A percentile compares a stretch with the other conserved stretches of the same genome.
Evolutionary conservation across 106 monocot genomes (phyloP).

Genomic region (Posidonia australis): DNA sequence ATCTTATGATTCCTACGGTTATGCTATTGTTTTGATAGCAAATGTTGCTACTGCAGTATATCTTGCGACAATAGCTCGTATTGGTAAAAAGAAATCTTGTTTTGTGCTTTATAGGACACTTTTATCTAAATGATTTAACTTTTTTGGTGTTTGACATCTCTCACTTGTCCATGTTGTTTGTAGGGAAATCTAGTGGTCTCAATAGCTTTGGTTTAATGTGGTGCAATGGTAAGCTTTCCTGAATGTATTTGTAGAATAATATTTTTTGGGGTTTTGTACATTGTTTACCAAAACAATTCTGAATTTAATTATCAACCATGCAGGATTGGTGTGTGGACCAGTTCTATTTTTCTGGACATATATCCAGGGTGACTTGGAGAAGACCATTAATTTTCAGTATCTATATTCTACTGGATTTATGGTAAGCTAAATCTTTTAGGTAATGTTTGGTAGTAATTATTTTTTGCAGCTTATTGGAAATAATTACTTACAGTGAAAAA

Average conservation of each 20-base stretch:
- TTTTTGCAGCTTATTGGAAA: too few species aligned
- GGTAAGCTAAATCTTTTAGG: constrained; percentile 27
- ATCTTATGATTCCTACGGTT: constrained; percentile 79
- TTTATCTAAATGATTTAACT: background rate
- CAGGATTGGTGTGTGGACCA: constrained; percentile 89
- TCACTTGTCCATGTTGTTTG: constrained; percentile 4
- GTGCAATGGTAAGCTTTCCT: constrained; percentile 77
- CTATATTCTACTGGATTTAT: constrained; percentile 69
- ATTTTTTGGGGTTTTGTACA: background rate
- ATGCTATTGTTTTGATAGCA: constrained; percentile 71
- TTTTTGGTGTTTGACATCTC: constrained; percentile 2
- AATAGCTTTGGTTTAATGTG: constrained; percentile 99
- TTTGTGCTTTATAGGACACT: background rate
- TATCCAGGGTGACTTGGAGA: constrained; percentile 61
- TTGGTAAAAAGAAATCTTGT: constrained; percentile 39
- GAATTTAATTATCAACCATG: constrained; percentile 1
- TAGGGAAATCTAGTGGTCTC: constrained; percentile 92
- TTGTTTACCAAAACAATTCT: background rate
- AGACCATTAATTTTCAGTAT: constrained; percentile 59
- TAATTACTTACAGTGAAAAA: too few species aligned
- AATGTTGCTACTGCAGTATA: constrained; percentile 92
- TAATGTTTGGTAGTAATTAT: too few species aligned
- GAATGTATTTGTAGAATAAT: background rate
- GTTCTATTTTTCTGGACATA: constrained; percentile 75
- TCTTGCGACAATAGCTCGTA: constrained; percentile 86